A percentile compares a stretch with the other conserved stretches of the same genome.
Conservation (phyloP, 257 asterid species). For the Solanum sitiens region DNA sequence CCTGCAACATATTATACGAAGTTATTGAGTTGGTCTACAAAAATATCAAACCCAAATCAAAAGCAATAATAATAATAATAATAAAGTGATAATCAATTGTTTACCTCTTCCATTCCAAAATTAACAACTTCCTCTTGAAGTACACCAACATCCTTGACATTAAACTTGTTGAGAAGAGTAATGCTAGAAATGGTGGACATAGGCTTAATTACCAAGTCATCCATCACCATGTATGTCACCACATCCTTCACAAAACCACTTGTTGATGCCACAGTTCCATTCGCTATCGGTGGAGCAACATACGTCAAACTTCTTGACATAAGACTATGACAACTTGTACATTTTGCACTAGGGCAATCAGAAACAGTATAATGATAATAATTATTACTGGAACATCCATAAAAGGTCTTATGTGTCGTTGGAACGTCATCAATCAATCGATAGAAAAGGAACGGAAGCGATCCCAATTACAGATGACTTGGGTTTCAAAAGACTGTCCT, state of each 20-base stretch:
- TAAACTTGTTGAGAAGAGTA: neutral
- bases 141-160: neutral
- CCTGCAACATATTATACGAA: neutral
- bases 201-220: neutral
- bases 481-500: neutral
- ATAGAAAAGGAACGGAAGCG: neutral
- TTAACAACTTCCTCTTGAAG: neutral
- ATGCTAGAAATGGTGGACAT: neutral
- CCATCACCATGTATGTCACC: neutral
- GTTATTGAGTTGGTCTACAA: neutral
- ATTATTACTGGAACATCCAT: neutral
- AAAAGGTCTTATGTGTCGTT: neutral
- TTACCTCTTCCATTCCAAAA: neutral
- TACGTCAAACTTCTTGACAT: rapidly evolving
- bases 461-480: neutral
- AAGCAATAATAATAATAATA: too few relatives aligned
- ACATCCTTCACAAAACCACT: neutral
- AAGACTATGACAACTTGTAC: rapidly evolving
- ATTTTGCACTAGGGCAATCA: neutral
- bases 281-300: neutral
- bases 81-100: neutral
- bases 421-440: neutral
- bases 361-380: too few relatives aligned
- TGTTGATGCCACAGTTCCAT: neutral
- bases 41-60: neutral